Conservation (phyloP, 345 rosid genomes). For the Syzygium aromaticum region DNA sequence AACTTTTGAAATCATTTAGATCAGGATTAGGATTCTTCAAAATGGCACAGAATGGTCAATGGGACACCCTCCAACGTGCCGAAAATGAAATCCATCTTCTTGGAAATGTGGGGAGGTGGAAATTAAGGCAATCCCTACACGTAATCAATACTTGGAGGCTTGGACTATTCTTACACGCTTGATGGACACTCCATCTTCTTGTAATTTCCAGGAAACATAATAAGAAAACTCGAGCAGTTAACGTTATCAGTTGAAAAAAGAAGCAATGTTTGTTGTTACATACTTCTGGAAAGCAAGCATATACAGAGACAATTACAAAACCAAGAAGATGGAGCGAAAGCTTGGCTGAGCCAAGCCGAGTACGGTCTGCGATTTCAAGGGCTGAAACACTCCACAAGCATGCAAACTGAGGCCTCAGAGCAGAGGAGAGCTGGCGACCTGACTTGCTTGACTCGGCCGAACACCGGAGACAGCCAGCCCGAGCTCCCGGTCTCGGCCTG, state of each 20-base stretch:
- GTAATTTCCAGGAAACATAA: background rate
- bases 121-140: background rate
- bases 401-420: conserved; percentile 4
- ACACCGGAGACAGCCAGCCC: conserved; percentile 3
- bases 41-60: background rate
- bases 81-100: background rate
- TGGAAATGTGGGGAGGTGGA: background rate
- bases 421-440: background rate
- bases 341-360: background rate
- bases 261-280: background rate
- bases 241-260: rapidly evolving
- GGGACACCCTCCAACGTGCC: background rate
- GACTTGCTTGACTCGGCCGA: background rate
- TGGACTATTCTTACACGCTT: background rate
- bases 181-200: background rate
- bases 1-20: background rate
- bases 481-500: background rate
- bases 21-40: background rate
- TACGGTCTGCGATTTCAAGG: background rate
- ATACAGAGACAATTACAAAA: background rate
- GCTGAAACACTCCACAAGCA: conserved; percentile 14
- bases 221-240: background rate
- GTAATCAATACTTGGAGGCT: rapidly evolving
- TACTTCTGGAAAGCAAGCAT: background rate
- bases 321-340: background rate